phyloP scores from a whole-genome alignment of 768 basidiomycete genomes.

The Gautieria morchelliformis region DNA sequence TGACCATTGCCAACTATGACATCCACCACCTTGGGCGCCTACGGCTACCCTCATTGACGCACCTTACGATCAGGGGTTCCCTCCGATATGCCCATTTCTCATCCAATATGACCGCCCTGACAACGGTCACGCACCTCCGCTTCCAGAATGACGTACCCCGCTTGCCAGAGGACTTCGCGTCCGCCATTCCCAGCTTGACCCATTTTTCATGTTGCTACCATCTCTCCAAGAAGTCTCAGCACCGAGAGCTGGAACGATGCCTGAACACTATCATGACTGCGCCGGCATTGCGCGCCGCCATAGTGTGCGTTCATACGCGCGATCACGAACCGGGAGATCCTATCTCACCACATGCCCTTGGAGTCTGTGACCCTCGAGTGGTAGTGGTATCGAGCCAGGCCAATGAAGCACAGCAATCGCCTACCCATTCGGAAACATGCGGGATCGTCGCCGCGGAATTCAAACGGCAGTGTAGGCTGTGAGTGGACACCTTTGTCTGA shows the following conservation, averaged over 20 bases:
- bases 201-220: constrained; percentile 4
- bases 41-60: not conserved
- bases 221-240: not conserved
- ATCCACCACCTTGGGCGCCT: not conserved
- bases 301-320: not conserved
- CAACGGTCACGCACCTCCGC: not conserved
- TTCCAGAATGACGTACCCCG: constrained; percentile 6
- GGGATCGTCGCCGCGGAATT: not conserved
- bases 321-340: no score
- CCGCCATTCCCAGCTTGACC: not conserved
- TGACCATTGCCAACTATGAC: constrained; percentile 6
- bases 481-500: no score
- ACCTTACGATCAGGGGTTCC: not conserved
- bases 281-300: not conserved
- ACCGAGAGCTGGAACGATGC: constrained; percentile 1
- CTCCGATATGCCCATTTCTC: not conserved
- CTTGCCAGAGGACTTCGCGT: not conserved
- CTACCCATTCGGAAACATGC: not conserved
- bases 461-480: no score
- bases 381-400: not conserved
- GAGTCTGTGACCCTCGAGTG: not conserved
- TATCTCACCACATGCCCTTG: not conserved
- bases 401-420: not conserved
- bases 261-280: not conserved
- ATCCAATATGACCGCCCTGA: not conserved